A percentile compares a stretch with the other conserved stretches of the same genome.
These are phyloP conservation scores for Tulasnella sp. DNA, from an alignment of 768 basidiomycete species.

Conservation along the genomic window DNA sequence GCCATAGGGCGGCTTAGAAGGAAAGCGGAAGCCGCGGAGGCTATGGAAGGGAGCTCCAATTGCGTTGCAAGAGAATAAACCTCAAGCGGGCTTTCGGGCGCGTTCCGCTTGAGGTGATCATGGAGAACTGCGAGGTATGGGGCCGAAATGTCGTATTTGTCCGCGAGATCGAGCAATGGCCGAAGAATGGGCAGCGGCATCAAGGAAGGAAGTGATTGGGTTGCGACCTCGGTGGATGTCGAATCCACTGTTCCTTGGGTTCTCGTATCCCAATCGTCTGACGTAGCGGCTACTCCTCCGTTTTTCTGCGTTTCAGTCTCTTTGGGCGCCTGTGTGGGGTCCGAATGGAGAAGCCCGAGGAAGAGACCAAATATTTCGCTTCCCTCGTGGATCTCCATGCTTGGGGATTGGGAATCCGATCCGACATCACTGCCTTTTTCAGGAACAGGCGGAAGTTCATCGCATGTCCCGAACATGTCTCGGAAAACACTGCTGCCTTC, in stretches of 20 bases:
- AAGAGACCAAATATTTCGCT: slow-evolving; percentile 43
- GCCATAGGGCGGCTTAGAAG: slow-evolving; percentile 48
- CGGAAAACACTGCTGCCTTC: slow-evolving; percentile 54
- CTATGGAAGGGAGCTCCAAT: slow-evolving; percentile 35
- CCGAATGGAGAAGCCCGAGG: slow-evolving; percentile 49
- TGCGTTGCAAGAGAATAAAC: slow-evolving; percentile 52
- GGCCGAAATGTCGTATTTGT: slow-evolving; percentile 56
- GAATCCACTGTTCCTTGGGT: neutral
- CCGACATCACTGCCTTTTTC: neutral
- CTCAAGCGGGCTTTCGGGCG: slow-evolving; percentile 43
- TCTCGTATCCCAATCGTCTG: neutral
- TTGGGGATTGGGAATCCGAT: slow-evolving; percentile 28
- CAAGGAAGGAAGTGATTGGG: slow-evolving; percentile 35
- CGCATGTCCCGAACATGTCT: slow-evolving; percentile 62
- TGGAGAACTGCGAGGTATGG: slow-evolving; percentile 39
- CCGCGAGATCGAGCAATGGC: slow-evolving; percentile 48
- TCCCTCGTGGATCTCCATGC: slow-evolving; percentile 51
- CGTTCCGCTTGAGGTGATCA: slow-evolving; percentile 49
- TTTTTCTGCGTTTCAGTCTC: neutral
- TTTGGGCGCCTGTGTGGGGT: slow-evolving; percentile 30
- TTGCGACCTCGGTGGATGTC: slow-evolving; percentile 26
- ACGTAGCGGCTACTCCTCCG: neutral
- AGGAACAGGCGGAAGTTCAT: slow-evolving; percentile 27
- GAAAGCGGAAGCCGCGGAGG: slow-evolving; percentile 51
- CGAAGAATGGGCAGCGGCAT: slow-evolving; percentile 62